phyloP scores from a whole-genome alignment of 805 yeast species.

The Kazachstania bromeliacearum region DNA sequence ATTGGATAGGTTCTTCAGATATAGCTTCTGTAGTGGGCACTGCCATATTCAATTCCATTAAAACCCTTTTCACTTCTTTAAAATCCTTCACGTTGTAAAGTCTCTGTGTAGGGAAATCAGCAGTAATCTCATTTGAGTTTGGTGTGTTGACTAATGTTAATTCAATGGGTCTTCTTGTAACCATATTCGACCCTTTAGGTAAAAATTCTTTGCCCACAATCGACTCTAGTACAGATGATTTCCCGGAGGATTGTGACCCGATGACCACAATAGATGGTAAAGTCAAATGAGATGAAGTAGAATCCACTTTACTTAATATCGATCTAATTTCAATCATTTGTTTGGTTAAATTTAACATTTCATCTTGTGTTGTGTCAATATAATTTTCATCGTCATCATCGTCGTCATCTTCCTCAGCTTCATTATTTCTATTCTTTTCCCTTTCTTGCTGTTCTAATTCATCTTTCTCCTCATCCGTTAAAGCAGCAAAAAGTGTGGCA shows the following conservation, averaged over 20 bases:
- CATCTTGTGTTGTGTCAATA: constrained; percentile 56
- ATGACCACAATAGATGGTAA: constrained; percentile 93
- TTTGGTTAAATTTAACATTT: constrained; percentile 80
- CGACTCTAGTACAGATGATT: constrained; percentile 90
- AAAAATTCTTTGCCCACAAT: constrained; percentile 96
- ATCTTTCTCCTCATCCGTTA: constrained; percentile 37
- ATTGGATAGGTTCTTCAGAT: constrained; percentile 87
- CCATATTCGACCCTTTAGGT: constrained; percentile 98
- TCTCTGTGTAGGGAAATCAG: constrained; percentile 88
- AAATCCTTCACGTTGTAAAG: constrained; percentile 79
- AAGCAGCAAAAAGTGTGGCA: constrained; percentile 24
- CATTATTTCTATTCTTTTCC: constrained; percentile 35
- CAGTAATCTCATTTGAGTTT: constrained; percentile 68
- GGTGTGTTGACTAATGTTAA: constrained; percentile 84
- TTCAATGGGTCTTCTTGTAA: constrained; percentile 94
- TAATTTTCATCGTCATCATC: constrained; percentile 46
- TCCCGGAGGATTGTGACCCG: constrained; percentile 96
- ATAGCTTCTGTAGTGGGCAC: constrained; percentile 82
- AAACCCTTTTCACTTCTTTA: constrained; percentile 75
- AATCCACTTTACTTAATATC: constrained; percentile 65
- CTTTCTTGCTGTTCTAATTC: constrained; percentile 25
- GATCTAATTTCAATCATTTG: constrained; percentile 95
- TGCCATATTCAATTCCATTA: constrained; percentile 83
- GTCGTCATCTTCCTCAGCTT: constrained; percentile 29
- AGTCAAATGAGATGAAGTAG: constrained; percentile 60